phyloP scores from a whole-genome alignment of 163 green algal species.

The Chlamydomonas reinhardtii region DNA sequence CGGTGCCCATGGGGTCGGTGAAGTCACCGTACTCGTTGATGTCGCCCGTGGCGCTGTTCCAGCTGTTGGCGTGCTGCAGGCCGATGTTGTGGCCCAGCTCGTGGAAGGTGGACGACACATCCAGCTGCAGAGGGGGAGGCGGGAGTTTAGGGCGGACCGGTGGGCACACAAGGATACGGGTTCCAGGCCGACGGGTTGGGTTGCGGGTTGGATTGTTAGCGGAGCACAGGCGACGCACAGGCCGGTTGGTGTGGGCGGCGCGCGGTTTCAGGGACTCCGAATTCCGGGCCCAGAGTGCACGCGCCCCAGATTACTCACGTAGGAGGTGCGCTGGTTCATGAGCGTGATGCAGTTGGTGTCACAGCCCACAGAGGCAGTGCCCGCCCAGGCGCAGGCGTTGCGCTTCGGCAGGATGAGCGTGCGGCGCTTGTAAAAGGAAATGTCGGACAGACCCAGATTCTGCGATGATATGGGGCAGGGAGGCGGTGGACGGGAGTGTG shows the following conservation, averaged over 20 bases:
- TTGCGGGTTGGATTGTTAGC: too few relatives aligned
- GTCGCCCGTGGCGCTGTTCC: too few relatives aligned
- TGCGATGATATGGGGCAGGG: neutral
- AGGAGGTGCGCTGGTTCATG: neutral
- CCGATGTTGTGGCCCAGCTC: slow-evolving; percentile 22
- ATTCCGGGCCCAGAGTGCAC: too few relatives aligned
- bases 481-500: too few relatives aligned
- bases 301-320: too few relatives aligned
- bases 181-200: too few relatives aligned
- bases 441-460: neutral
- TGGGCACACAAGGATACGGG: too few relatives aligned
- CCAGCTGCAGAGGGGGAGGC: neutral
- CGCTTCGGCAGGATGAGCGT: neutral
- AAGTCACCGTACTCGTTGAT: neutral
- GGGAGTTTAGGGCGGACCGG: too few relatives aligned
- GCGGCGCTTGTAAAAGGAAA: neutral
- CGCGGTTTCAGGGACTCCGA: too few relatives aligned
- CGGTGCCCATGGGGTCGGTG: neutral
- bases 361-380: neutral
- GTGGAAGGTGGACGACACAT: neutral
- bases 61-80: slow-evolving; percentile 4
- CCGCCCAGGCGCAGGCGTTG: neutral
- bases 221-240: too few relatives aligned
- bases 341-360: neutral
- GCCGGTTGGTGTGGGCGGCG: too few relatives aligned